A percentile compares a stretch with the other conserved stretches of the same genome.
Conservation (phyloP, 768 basidiomycete genomes). For the Mycena metata region DNA sequence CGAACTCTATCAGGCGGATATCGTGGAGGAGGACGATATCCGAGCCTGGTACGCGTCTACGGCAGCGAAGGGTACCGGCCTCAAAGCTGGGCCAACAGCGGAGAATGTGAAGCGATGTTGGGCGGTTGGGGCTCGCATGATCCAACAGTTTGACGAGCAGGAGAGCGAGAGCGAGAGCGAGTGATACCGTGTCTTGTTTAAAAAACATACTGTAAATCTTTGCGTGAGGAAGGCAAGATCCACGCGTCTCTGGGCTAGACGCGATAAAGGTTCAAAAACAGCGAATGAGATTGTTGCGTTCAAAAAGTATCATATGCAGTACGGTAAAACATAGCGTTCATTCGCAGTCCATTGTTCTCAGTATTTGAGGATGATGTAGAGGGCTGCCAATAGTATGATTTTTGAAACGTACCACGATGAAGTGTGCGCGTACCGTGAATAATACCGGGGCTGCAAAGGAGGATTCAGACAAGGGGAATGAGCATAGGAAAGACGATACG, state of each 20-base stretch:
- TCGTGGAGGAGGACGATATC: constrained; percentile 92
- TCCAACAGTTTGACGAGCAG: constrained; percentile 86
- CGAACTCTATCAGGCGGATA: constrained; percentile 90
- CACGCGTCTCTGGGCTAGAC: no score
- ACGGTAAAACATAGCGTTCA: no score
- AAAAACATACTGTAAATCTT: no score
- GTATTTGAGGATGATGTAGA: constrained; percentile 88
- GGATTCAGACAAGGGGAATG: constrained; percentile 19
- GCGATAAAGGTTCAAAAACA: no score
- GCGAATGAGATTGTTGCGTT: no score
- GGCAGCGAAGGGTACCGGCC: constrained; percentile 65
- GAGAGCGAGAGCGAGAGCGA: constrained; percentile 58
- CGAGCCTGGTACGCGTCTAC: constrained; percentile 84
- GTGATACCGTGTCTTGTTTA: constrained; percentile 19
- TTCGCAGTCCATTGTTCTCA: constrained; percentile 45
- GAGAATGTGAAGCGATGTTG: constrained; percentile 79
- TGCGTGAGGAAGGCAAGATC: no score
- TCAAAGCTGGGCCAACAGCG: constrained; percentile 52
- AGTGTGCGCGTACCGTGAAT: constrained; percentile 66
- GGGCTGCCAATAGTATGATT: constrained; percentile 55
- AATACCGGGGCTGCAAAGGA: constrained; percentile 73
- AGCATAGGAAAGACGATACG: constrained; percentile 43
- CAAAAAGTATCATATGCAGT: no score
- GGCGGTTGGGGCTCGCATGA: constrained; percentile 79
- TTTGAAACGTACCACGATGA: constrained; percentile 28